Evolutionary conservation across 495 filamentous ascomycete species (phyloP), one percentile per base, ranked within the genome.

Genomic region (Aspergillus taichungensis): DNA sequence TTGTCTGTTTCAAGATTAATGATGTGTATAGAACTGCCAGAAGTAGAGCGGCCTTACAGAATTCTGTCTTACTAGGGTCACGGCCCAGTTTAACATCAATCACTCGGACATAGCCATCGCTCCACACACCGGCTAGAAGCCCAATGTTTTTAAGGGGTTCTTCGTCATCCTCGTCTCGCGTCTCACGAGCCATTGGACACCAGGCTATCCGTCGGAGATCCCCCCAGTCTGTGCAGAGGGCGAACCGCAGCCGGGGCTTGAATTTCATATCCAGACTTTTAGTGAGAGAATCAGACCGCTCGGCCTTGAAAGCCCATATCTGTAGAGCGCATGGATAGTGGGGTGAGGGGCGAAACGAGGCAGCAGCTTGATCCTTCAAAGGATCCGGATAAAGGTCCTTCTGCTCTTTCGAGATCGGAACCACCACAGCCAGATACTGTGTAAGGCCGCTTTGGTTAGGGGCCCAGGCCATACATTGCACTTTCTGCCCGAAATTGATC

Each of bases 221-320:
- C 4, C 80, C 83, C 80, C 82, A 86, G 6, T 80, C 66, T 3
- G 76, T 74, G 52, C 81, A 85, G 13, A 84, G 49, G 3, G 74
- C 68, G n/a, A 74, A 53, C 36, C 58, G 64, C 42, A 78, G 56
- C 39, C 49, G 54, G 10, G 76, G 74, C 28, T 57, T 46, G 35
- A 13, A 50, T 11, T 47, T 46, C 49, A 68, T 61, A 52, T 77
- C 66, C 6, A 80, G 54, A 13, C 53, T 46, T 43, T 61, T 50
- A 6, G 58, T 61, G 4, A 53, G 30, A 9, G 47, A 36, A 2
- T 59, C 59, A 12, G 50, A 54, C 34, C 55, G 42, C 38, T 57
- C 60, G 5, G 66, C 57, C 46, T 60, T 57, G 57, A 84, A 78
- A 4, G 71, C 59, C 80, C 80, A 84, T 0, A 83, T 68, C 42